A percentile compares a stretch with the other conserved stretches of the same genome.
Evolutionary conservation across 495 filamentous ascomycete genomes (phyloP).

Genomic region (Daldinia vernicosa): DNA sequence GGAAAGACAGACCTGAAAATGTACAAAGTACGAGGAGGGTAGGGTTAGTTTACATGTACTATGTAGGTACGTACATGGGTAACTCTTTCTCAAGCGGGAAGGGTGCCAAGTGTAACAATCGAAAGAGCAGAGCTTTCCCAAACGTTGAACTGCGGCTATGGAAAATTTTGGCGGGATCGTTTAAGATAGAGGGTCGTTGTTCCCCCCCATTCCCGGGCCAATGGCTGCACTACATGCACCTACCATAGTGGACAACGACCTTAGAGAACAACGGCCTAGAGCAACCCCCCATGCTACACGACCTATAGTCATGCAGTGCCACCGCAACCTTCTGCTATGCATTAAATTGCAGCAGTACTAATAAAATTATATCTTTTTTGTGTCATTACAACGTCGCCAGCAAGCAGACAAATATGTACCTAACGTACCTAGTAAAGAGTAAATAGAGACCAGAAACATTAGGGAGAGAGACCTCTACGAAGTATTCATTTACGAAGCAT

Average conservation of each 20-base stretch:
- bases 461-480: not conserved
- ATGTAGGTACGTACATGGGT: constrained; percentile 16
- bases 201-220: constrained; percentile 39
- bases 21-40: constrained; percentile 26
- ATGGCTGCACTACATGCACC: constrained; percentile 27
- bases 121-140: constrained; percentile 43
- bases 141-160: constrained; percentile 47
- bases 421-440: not conserved
- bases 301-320: constrained; percentile 31
- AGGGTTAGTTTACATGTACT: constrained; percentile 10
- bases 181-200: constrained; percentile 20
- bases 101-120: constrained; percentile 16
- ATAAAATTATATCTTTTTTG: not conserved
- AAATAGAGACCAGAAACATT: not conserved
- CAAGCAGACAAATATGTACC: not conserved
- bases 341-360: not conserved
- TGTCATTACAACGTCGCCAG: not conserved
- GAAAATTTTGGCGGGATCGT: constrained; percentile 41
- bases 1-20: constrained; percentile 4
- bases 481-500: not conserved
- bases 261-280: constrained; percentile 19
- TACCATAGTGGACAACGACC: not conserved
- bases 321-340: constrained; percentile 21
- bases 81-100: constrained; percentile 6
- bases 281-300: constrained; percentile 15